Percentiles rank a stretch among this genome's conserved stretches.
Evolutionary conservation across 2,329 filamentous ascomycete species (phyloP).

Genomic region (Emydomyces testavorans): DNA sequence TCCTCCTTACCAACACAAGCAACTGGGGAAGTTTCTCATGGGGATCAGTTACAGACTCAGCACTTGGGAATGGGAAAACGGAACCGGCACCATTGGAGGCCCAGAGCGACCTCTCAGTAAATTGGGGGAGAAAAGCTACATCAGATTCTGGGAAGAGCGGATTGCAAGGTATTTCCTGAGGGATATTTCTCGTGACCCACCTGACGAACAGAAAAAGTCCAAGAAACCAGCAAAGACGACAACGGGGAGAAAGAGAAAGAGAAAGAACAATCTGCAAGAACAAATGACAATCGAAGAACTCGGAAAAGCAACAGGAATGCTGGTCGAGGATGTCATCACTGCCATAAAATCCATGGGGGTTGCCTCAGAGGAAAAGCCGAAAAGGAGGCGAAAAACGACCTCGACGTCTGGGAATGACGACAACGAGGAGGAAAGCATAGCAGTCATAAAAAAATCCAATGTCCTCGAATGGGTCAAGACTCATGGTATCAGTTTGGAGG

Average conservation of each 20-base stretch:
- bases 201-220: conserved; percentile 13
- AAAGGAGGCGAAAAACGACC: conserved; percentile 43
- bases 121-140: conserved; percentile 70
- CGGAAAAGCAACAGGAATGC: conserved; percentile 69
- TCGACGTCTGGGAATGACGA: conserved; percentile 19
- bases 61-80: conserved; percentile 48
- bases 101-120: conserved; percentile 90
- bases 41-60: conserved; percentile 88
- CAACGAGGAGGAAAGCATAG: conserved; percentile 21
- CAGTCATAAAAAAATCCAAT: conserved; percentile 45
- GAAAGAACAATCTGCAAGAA: conserved; percentile 35
- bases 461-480: conserved; percentile 56
- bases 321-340: conserved; percentile 67
- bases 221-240: conserved; percentile 5
- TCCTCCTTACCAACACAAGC: conserved; percentile 86
- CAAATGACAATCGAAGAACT: conserved; percentile 58
- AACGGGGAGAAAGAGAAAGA: conserved; percentile 26
- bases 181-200: conserved; percentile 18
- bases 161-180: conserved; percentile 56
- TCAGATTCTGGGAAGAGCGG: conserved; percentile 74
- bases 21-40: conserved; percentile 80
- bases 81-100: conserved; percentile 61
- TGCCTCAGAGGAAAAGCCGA: conserved; percentile 41
- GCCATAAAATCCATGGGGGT: conserved; percentile 72
- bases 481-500: conserved; percentile 52